Evolutionary conservation across 768 basidiomycete species (phyloP), one percentile per base, ranked within the genome.

Genomic region (Pleurotus tuber-regium): DNA sequence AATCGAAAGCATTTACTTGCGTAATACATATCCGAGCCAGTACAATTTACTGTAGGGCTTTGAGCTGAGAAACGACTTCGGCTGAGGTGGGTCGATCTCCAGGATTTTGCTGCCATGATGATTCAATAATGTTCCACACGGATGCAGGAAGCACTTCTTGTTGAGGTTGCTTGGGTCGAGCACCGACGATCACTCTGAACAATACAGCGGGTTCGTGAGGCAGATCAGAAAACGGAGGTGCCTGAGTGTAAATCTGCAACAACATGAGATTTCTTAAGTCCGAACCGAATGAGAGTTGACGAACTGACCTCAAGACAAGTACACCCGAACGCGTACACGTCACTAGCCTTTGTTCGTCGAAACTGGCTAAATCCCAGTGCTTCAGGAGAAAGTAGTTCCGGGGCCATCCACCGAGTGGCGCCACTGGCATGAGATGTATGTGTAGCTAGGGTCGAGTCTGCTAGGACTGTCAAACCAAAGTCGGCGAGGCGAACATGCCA

Each of bases 21-120:
- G n/a, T n/a, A n/a, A n/a, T n/a, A n/a, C n/a, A n/a, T n/a, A n/a
- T n/a, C n/a, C n/a, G n/a, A n/a, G n/a, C n/a, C n/a, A n/a, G n/a
- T n/a, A n/a, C n/a, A n/a, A n/a, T n/a, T n/a, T n/a, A n/a, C n/a
- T n/a, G n/a, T n/a, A n/a, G n/a, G n/a, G n/a, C n/a, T n/a, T n/a
- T n/a, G n/a, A n/a, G n/a, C n/a, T n/a, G n/a, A n/a, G n/a, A n/a
- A n/a, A n/a, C n/a, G n/a, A n/a, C n/a, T n/a, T n/a, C n/a, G n/a
- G n/a, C n/a, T n/a, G n/a, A n/a, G n/a, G 62, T 64, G 41, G 41
- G 41, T 21, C 41, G 41, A 9, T 42, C 19, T 4, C 21, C 9
- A 23, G 41, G 19, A 10, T 21, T 7, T 10, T 42, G 41, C 4
- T 12, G 18, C 41, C 41, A 42, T 8, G 10, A 21, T 7, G 41